A percentile compares a stretch with the other conserved stretches of the same genome.
These are phyloP conservation scores for Acanthamoeba royreba DNA, from an alignment of 208 protist species.

Conservation along the genomic window DNA sequence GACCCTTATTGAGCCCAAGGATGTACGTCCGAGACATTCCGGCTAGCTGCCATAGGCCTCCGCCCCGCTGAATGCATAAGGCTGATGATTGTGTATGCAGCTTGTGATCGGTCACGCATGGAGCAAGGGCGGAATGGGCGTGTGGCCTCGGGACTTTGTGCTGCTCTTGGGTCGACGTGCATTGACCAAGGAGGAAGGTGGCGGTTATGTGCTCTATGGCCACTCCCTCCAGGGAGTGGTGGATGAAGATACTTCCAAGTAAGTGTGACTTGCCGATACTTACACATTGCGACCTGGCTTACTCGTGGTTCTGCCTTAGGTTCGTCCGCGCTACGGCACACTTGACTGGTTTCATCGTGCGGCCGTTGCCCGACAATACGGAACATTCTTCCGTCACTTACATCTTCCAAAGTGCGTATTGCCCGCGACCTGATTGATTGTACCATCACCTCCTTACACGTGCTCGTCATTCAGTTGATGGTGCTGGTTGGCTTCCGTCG, in stretches of 20 bases:
- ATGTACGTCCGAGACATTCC: not conserved
- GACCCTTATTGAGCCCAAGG: not conserved
- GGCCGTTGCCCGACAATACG: not conserved
- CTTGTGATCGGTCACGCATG: not conserved
- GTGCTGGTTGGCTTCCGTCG: not conserved
- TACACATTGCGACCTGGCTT: not conserved
- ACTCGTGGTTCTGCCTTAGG: not conserved
- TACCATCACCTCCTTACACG: not conserved
- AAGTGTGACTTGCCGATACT: not conserved
- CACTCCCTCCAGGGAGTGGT: not conserved
- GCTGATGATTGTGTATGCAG: not conserved
- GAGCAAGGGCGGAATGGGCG: not conserved
- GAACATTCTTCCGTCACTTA: not conserved
- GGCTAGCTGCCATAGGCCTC: not conserved
- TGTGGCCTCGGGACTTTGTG: not conserved
- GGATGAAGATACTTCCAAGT: not conserved
- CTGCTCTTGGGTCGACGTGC: not conserved
- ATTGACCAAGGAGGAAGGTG: not conserved
- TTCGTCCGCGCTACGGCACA: not conserved
- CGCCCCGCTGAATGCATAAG: not conserved
- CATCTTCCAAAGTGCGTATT: not conserved
- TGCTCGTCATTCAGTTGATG: not conserved
- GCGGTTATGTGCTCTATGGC: not conserved
- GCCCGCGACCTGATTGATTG: not conserved
- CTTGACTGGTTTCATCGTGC: not conserved